Percentiles rank a stretch among this genome's conserved stretches.
phyloP scores from a whole-genome alignment of 1,284 basidiomycete species.

The Ceratobasidium sp. region DNA sequence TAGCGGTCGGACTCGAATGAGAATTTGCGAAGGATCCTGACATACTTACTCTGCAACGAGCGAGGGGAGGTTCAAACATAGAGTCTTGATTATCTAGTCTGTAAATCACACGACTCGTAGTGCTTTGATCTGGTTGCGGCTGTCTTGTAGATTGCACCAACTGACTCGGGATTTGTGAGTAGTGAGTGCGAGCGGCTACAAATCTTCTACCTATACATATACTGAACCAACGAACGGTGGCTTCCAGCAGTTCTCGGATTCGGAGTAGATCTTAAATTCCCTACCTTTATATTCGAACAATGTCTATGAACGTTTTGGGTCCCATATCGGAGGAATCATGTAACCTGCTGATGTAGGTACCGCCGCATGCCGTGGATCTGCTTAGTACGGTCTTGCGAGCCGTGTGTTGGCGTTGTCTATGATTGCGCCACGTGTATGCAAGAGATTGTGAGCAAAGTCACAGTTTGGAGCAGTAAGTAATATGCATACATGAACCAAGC shows the following conservation, averaged over 20 bases:
- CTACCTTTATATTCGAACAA: too few relatives aligned
- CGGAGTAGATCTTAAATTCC: constrained; percentile 58
- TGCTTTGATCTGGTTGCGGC: too few relatives aligned
- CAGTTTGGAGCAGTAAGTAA: too few relatives aligned
- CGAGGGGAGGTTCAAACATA: constrained; percentile 74
- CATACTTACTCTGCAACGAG: constrained; percentile 78
- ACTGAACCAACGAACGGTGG: constrained; percentile 51
- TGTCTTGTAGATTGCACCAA: constrained; percentile 62
- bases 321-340: constrained; percentile 73
- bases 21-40: constrained; percentile 83
- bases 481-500: too few relatives aligned
- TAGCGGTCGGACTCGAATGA: constrained; percentile 82
- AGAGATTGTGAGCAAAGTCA: too few relatives aligned
- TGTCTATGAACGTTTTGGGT: constrained; percentile 47
- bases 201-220: too few relatives aligned
- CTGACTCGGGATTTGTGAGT: constrained; percentile 69
- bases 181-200: constrained; percentile 77
- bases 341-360: constrained; percentile 84
- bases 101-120: too few relatives aligned
- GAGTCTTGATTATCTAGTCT: constrained; percentile 67
- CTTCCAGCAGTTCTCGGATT: constrained; percentile 85
- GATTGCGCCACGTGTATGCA: constrained; percentile 79
- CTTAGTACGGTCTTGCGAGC: constrained; percentile 81
- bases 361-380: constrained; percentile 83
- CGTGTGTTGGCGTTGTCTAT: constrained; percentile 77